Percentiles rank a stretch among this genome's conserved stretches.
phyloP scores from a whole-genome alignment of 768 basidiomycete genomes.

The Lentinula detonsa region DNA sequence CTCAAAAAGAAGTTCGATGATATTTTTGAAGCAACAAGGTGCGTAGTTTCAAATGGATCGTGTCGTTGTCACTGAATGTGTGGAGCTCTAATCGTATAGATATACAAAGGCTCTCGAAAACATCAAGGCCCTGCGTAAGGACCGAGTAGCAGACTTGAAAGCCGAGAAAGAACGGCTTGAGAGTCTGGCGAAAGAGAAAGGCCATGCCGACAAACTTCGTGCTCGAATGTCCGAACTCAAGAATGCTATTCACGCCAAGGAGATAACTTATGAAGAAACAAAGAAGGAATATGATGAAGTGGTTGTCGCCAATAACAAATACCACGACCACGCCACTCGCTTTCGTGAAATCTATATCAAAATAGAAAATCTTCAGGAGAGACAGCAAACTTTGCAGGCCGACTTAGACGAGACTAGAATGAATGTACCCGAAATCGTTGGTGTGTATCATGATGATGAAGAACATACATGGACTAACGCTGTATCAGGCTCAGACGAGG shows the following conservation, averaged over 20 bases:
- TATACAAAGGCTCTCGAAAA: slow-evolving; percentile 96
- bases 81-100: slow-evolving; percentile 30
- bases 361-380: slow-evolving; percentile 56
- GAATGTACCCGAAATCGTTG: slow-evolving; percentile 61
- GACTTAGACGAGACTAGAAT: slow-evolving; percentile 59
- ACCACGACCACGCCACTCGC: slow-evolving; percentile 77
- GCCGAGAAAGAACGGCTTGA: slow-evolving; percentile 85
- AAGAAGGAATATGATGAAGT: slow-evolving; percentile 60
- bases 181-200: slow-evolving; percentile 74
- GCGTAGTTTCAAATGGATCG: slow-evolving; percentile 10
- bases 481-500: slow-evolving; percentile 61
- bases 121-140: slow-evolving; percentile 88
- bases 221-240: slow-evolving; percentile 58
- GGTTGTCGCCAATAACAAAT: slow-evolving; percentile 65
- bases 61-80: not conserved
- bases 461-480: not conserved
- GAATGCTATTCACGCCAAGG: slow-evolving; percentile 57
- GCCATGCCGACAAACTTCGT: slow-evolving; percentile 79
- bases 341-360: slow-evolving; percentile 82
- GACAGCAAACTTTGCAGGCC: slow-evolving; percentile 52
- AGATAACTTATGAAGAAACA: slow-evolving; percentile 67
- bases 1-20: slow-evolving; percentile 99
- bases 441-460: slow-evolving; percentile 26
- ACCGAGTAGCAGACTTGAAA: slow-evolving; percentile 85
- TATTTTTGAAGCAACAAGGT: slow-evolving; percentile 98